Conservation (phyloP, 2,329 filamentous ascomycete species). For the Cercospora citrullina region DNA sequence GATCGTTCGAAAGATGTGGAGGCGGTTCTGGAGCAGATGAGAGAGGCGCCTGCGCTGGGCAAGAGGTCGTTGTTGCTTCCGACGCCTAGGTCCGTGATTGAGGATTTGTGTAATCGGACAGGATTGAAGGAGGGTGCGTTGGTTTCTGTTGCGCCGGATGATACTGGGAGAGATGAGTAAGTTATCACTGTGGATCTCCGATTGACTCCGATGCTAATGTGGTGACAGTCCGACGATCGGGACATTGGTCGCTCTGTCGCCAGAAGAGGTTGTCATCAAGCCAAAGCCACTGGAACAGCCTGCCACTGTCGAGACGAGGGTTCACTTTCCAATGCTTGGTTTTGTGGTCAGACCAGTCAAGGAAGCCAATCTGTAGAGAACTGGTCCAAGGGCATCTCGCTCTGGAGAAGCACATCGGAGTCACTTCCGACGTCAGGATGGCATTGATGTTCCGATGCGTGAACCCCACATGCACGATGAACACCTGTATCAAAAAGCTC, state of each 20-base stretch:
- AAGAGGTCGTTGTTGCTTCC: constrained; percentile 35
- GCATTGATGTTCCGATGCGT: not conserved
- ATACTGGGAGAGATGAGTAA: constrained; percentile 42
- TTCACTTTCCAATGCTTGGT: constrained; percentile 46
- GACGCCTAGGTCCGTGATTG: constrained; percentile 32
- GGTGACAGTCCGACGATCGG: constrained; percentile 36
- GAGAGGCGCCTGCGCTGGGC: constrained; percentile 28
- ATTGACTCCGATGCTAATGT: too few species aligned
- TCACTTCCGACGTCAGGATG: not conserved
- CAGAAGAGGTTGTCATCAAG: constrained; percentile 45
- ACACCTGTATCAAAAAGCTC: not conserved
- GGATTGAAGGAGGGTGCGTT: constrained; percentile 37
- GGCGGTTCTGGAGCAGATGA: constrained; percentile 33
- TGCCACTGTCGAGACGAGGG: constrained; percentile 37
- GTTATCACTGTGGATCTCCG: too few species aligned
- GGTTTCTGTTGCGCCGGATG: constrained; percentile 43
- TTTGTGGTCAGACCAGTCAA: constrained; percentile 40
- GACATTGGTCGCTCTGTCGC: constrained; percentile 40
- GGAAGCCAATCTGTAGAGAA: constrained; percentile 23
- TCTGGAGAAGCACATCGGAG: not conserved
- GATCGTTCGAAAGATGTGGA: constrained; percentile 25
- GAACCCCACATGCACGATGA: not conserved
- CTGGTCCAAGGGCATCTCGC: not conserved
- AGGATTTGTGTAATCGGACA: constrained; percentile 34
- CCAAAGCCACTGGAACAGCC: constrained; percentile 34